Evolutionary conservation across 257 asterid genomes (phyloP), one percentile per base, ranked within the genome.

Genomic region (Cinchona pubescens): DNA sequence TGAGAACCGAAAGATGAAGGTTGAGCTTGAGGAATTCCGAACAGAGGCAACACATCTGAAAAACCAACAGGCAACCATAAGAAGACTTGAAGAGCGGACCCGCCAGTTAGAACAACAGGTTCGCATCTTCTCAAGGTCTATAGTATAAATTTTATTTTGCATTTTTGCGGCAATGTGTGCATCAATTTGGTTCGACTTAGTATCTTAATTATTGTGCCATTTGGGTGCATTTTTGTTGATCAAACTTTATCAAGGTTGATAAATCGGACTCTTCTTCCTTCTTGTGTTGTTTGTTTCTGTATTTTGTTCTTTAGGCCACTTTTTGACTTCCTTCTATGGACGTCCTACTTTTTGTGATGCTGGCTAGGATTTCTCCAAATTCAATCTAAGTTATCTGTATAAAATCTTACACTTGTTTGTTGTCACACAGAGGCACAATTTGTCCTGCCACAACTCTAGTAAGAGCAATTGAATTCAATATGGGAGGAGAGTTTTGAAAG

Each of bases 81-180:
- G 97, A 88, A 90, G 97, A 81, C 96, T 95, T 74, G 98, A 95
- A 87, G 99, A 95, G 81, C 96, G 99, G 77, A 85, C 92, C 74
- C 98, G 98, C 80, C 99, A 92, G 82, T 88, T 95, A 79, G 99
- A 95, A 83, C 99, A 91, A 71, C 99, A 95, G 98, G 99, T 90
- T 30, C 78, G 81, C 77, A 58, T 78, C 76, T 79, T 32, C 62
- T 42, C 27, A 45, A 7, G 48, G 16, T 59, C 56, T 30, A 7
- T 69, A n/a, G 43, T 18, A 32, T 21, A 46, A 23, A 48, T 70
- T 27, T 58, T 71, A 66, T 58, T 67, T 73, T 77, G 43, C 74
- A 51, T 73, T 59, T 68, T 73, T 67, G 76, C 63, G 66, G 73
- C 75, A 76, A 51, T 74, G 66, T 53, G 68, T 76, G 51, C 42